Evolutionary conservation across 352 stramenopile species (phyloP).

Genomic region (Phytopythium boreale): DNA sequence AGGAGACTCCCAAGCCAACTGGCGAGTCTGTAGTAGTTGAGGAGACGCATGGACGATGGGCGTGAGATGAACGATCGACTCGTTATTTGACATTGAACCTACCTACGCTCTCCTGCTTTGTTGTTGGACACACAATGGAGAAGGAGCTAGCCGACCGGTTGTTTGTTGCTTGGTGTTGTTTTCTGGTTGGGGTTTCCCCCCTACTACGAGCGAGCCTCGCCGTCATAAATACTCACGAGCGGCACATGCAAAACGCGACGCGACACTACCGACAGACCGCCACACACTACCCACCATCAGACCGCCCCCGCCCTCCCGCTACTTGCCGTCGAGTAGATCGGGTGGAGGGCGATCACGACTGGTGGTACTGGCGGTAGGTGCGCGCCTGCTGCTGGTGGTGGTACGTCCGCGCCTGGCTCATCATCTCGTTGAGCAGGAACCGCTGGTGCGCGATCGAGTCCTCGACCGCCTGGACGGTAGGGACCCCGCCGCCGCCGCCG

Average conservation of each 20-base stretch:
- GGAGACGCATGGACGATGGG: too few species aligned
- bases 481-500: slow-evolving; percentile 1
- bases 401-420: slow-evolving; percentile 46
- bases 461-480: slow-evolving; percentile 41
- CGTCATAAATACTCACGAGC: slow-evolving; percentile 10
- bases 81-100: too few species aligned
- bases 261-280: background rate
- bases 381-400: slow-evolving; percentile 23
- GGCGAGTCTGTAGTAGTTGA: too few species aligned
- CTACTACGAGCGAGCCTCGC: slow-evolving; percentile 3
- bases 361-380: slow-evolving; percentile 8
- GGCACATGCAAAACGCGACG: background rate
- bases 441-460: slow-evolving; percentile 66
- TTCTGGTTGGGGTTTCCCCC: background rate
- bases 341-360: background rate
- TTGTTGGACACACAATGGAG: too few species aligned
- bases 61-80: too few species aligned
- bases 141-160: too few species aligned
- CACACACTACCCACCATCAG: background rate
- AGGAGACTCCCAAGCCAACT: too few species aligned
- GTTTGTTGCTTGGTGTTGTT: background rate
- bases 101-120: too few species aligned
- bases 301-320: too few species aligned
- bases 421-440: slow-evolving; percentile 62
- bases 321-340: background rate